Percentiles rank a stretch among this genome's conserved stretches.
Conservation (phyloP, 164 flowering plant genomes). For the Sextonia rubra region DNA sequence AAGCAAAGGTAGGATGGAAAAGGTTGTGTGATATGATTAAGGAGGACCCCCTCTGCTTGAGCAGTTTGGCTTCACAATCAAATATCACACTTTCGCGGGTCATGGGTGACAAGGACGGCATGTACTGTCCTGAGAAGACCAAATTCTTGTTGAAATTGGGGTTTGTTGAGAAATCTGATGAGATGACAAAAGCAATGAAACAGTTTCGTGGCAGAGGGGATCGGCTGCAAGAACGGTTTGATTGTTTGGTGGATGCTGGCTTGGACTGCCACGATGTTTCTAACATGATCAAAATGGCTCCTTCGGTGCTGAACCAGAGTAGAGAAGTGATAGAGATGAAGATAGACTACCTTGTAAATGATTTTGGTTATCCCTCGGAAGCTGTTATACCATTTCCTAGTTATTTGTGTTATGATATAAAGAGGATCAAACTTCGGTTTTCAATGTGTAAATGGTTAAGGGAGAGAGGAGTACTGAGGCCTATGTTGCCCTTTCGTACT, state of each 20-base stretch:
- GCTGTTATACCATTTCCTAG: slow-evolving; percentile 44
- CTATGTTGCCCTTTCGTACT: slow-evolving; percentile 41
- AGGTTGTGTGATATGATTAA: slow-evolving; percentile 40
- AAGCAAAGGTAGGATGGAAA: slow-evolving; percentile 36
- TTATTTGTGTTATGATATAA: slow-evolving; percentile 31
- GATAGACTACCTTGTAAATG: slow-evolving; percentile 51
- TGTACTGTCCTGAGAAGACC: slow-evolving; percentile 26
- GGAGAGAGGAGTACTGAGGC: slow-evolving; percentile 36
- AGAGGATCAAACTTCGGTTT: slow-evolving; percentile 48
- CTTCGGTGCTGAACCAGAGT: slow-evolving; percentile 49
- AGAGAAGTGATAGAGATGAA: slow-evolving; percentile 41
- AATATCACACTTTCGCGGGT: slow-evolving; percentile 25
- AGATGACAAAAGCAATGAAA: slow-evolving; percentile 48
- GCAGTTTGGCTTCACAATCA: slow-evolving; percentile 37
- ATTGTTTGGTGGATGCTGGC: slow-evolving; percentile 56
- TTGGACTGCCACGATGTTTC: slow-evolving; percentile 42
- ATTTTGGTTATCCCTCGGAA: slow-evolving; percentile 50
- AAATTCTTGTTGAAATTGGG: slow-evolving; percentile 58
- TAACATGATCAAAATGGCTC: slow-evolving; percentile 44
- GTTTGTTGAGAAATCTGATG: slow-evolving; percentile 37
- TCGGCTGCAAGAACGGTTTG: slow-evolving; percentile 67
- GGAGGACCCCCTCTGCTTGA: slow-evolving; percentile 50
- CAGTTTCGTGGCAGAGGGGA: slow-evolving; percentile 53
- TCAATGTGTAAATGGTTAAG: slow-evolving; percentile 64
- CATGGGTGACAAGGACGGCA: slow-evolving; percentile 12